Base-by-base conservation (phyloP, 129 eudicot species). In the Centrapalus pauciflorus region DNA sequence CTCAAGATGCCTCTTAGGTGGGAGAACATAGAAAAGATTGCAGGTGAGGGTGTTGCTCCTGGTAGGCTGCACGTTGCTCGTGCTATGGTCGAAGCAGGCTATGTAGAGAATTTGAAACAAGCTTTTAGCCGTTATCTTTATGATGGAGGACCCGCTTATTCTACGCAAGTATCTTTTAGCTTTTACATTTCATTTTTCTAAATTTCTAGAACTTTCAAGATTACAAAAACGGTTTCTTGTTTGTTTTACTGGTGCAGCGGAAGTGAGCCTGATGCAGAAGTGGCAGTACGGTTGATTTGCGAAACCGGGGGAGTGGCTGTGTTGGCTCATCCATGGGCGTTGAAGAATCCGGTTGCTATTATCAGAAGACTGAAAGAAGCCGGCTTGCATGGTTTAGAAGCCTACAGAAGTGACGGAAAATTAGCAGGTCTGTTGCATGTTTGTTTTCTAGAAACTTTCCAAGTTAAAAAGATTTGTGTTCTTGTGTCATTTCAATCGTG, bases 41-140 rank as follows among this genome's bases (percentile, higher is more conserved):
- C 98, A 27, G 98, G 98, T 23, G 86, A 65, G 37, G 98, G 95
- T 33, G 96, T 85, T 62, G 98, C 98, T 60, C 98, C 98, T 0
- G 98, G 98, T 57, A 81, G 98, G 77, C 77, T 92, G 66, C 98
- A 92, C 23, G 87, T 92, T 25, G 98, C 98, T 65, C 92, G 98
- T 23, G 98, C 98, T 49, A 55, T 92, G 87, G 91, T 92, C 57
- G 98, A 88, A 75, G 98, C 95, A n/a, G 98, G 98, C 54, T 88
- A 88, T 56, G 96, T 88, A 19, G 91, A 85, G 58, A 86, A 92
- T 78, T 74, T 92, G 58, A 88, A 88, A 65, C 98, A 92, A 72
- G 98, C 98, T 43, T 92, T 92, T 52, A 30, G 87, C 19, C 83
- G 91, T 50, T 92, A 92, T 67, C 96, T 92, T 71, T 85, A 85